Evolutionary conservation across 2,329 filamentous ascomycete genomes (phyloP).

Genomic region (Myriosclerotinia scirpicola): DNA sequence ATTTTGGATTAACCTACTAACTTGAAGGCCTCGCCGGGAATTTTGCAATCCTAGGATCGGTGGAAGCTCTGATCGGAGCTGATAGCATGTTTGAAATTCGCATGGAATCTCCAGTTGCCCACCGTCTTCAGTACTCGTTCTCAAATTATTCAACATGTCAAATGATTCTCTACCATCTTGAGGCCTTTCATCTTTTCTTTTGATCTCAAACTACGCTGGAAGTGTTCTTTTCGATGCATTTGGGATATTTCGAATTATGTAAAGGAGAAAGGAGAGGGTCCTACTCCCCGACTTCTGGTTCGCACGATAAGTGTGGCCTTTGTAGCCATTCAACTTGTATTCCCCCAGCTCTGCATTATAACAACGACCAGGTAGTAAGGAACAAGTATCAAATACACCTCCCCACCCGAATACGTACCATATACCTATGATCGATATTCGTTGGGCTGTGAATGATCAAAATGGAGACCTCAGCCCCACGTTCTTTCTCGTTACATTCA

Average conservation of each 20-base stretch:
- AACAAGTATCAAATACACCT: not conserved
- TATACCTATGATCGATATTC: too few relatives aligned
- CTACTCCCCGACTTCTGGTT: not conserved
- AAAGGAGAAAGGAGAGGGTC: not conserved
- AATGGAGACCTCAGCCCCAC: not conserved
- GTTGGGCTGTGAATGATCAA: not conserved
- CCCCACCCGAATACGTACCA: not conserved
- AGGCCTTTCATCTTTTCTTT: not conserved
- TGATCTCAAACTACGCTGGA: not conserved
- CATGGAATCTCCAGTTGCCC: not conserved
- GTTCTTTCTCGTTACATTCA: not conserved
- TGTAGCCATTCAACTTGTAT: not conserved
- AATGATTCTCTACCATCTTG: not conserved
- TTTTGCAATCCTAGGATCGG: not conserved
- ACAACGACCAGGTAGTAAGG: not conserved
- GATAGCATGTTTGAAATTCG: not conserved
- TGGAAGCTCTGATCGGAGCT: not conserved
- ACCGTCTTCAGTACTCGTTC: not conserved
- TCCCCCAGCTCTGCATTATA: not conserved
- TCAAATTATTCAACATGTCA: not conserved
- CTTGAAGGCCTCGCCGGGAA: not conserved
- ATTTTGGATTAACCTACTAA: not conserved
- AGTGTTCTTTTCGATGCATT: not conserved
- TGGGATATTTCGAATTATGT: not conserved
- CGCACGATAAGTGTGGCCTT: not conserved